Evolutionary conservation across 176 grass and related monocot species (phyloP).

Genomic region (Secale cereale): DNA sequence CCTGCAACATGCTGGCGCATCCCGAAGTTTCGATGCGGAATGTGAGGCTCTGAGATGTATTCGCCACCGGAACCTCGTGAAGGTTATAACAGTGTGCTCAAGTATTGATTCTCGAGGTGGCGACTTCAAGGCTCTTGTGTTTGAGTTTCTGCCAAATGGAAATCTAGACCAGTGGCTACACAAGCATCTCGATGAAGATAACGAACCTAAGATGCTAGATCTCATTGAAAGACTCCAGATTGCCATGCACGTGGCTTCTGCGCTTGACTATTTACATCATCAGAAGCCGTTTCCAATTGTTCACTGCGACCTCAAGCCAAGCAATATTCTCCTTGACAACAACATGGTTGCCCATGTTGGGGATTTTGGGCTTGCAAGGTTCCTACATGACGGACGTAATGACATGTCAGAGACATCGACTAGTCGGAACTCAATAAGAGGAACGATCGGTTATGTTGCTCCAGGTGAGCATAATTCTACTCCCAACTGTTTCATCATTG

Average conservation of each 20-base stretch:
- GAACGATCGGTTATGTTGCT: constrained; percentile 8
- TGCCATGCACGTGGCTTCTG: neutral
- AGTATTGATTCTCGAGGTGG: neutral
- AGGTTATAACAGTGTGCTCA: constrained; percentile 17
- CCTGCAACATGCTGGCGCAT: constrained; percentile 1
- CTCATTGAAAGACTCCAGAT: neutral
- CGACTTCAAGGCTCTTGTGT: constrained; percentile 17
- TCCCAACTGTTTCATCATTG: neutral
- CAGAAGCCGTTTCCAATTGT: constrained; percentile 14
- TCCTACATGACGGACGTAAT: neutral
- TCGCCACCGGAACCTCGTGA: constrained; percentile 15
- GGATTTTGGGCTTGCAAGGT: constrained; percentile 27
- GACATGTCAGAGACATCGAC: neutral
- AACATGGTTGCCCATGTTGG: constrained; percentile 21
- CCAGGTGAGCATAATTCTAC: neutral
- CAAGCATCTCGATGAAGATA: neutral
- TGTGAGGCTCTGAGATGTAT: neutral
- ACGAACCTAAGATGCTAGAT: neutral
- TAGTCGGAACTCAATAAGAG: neutral
- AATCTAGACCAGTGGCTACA: constrained; percentile 18
- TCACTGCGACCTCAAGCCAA: constrained; percentile 21
- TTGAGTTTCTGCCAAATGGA: constrained; percentile 13
- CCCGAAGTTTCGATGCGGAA: neutral
- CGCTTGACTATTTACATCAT: constrained; percentile 21
- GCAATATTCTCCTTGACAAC: constrained; percentile 12